Base-by-base conservation (phyloP, 2,329 filamentous ascomycete genomes). In the Phialophora expanda region DNA sequence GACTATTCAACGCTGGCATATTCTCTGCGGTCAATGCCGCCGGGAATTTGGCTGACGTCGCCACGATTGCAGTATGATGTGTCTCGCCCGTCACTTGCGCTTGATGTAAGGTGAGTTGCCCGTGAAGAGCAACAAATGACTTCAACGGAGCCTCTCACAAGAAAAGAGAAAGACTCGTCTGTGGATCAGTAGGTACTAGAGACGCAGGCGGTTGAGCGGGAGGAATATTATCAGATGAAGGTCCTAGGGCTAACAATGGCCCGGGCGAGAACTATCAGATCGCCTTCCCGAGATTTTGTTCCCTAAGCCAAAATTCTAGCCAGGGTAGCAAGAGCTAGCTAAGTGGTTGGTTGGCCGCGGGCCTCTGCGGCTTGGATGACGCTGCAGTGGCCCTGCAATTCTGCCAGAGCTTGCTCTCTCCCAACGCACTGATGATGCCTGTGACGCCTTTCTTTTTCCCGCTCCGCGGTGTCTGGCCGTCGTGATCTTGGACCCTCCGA, bases 11-110 rank as follows among this genome's bases (percentile, higher is more conserved):
- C 61, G 69, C 38, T 55, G 70, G 46, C 70, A 71, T 71, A 61
- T 70, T 71, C 66, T 69, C 69, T 67, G 70, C 70, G 70, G 71
- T 62, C 71, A 73, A 66, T 54, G 66, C 71, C 70, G 70, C 71
- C 59, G 71, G 70, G 67, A 72, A 70, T 62, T 71, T 70, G 61
- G 67, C 69, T 67, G 64, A 63, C 51, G 71, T 66, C 71, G 71
- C 71, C 71, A 73, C 70, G 66, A 65, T 72, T 66, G 64, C 65
- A 62, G 64, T 51, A 60, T 50, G 48, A 26, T 30, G 14, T 65
- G 26, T 56, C 32, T 56, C 34, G 20, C 48, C 56, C 32, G 59
- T 38, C 30, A 12, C 41, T 51, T 62, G 28, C 48, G 34, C 55
- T 55, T 30, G 20, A 28, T 24, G 46, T 32, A 61, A 30, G 22